phyloP scores from a whole-genome alignment of 2,329 filamentous ascomycete species.

The Rasamsonia emersonii region DNA sequence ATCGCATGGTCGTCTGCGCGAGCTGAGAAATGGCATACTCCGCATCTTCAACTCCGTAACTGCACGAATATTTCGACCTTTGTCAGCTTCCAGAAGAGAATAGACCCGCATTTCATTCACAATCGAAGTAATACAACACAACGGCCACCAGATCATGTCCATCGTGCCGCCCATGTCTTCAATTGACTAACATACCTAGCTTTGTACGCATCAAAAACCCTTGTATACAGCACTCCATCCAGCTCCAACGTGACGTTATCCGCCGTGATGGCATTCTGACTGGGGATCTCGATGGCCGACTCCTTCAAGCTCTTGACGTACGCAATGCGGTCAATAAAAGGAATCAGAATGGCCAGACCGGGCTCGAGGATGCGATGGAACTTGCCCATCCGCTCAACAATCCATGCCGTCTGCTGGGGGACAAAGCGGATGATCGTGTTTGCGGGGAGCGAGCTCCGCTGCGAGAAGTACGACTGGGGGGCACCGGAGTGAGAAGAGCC shows the following conservation, averaged over 20 bases:
- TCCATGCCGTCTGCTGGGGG: slow-evolving; percentile 99
- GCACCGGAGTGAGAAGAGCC: slow-evolving; percentile 21
- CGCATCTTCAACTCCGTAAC: slow-evolving; percentile 95
- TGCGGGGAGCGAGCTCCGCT: slow-evolving; percentile 61
- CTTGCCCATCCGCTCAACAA: slow-evolving; percentile 98
- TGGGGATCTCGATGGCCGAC: slow-evolving; percentile 90
- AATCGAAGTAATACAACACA: too few species aligned
- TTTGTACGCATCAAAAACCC: slow-evolving; percentile 97
- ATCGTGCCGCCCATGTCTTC: too few species aligned
- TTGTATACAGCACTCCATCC: slow-evolving; percentile 89
- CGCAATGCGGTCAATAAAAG: slow-evolving; percentile 88
- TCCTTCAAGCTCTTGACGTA: slow-evolving; percentile 99
- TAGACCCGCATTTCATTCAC: too few species aligned
- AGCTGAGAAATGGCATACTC: slow-evolving; percentile 98
- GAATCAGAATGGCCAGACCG: slow-evolving; percentile 78
- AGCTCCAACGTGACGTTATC: slow-evolving; percentile 97
- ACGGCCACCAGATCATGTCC: too few species aligned
- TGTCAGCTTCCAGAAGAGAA: slow-evolving; percentile 3
- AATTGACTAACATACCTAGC: slow-evolving; percentile 73
- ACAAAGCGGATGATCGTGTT: slow-evolving; percentile 96
- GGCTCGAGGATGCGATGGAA: slow-evolving; percentile 91
- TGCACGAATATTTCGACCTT: slow-evolving; percentile 27
- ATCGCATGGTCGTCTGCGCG: slow-evolving; percentile 97
- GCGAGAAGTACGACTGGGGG: slow-evolving; percentile 68
- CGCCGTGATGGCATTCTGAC: slow-evolving; percentile 93